These are phyloP conservation scores for Asparagopsis taxiformis DNA, from an alignment of 31 red algal species.

Conservation along the genomic window DNA sequence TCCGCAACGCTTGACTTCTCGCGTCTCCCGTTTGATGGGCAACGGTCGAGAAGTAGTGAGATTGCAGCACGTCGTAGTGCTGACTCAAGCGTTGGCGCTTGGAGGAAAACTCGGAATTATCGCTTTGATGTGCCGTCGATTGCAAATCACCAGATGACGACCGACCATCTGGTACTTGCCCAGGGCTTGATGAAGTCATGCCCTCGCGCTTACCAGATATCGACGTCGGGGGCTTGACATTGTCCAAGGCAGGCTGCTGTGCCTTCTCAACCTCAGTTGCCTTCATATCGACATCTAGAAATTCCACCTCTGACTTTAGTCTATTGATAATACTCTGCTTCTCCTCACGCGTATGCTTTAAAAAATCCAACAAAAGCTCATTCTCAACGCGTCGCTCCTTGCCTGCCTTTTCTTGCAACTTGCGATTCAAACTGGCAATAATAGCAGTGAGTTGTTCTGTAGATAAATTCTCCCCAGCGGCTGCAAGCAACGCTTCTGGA, in stretches of 20 bases:
- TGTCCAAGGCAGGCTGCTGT: slow-evolving; percentile 12
- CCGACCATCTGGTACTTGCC: too few relatives aligned
- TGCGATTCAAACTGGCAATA: slow-evolving; percentile 59
- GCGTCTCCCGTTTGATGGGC: slow-evolving; percentile 29
- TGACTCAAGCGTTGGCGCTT: slow-evolving; percentile 33
- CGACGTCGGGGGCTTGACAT: neutral
- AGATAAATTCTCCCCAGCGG: slow-evolving; percentile 35
- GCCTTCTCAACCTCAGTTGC: slow-evolving; percentile 36
- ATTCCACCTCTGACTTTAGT: slow-evolving; percentile 32
- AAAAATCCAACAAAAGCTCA: slow-evolving; percentile 61
- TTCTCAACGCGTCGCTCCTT: slow-evolving; percentile 31
- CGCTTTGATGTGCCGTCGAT: neutral
- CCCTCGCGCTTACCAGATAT: slow-evolving; percentile 2
- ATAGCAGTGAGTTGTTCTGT: slow-evolving; percentile 56
- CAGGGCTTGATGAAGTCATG: neutral
- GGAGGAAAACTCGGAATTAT: slow-evolving; percentile 1
- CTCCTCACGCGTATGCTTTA: slow-evolving; percentile 28
- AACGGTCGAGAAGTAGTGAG: slow-evolving; percentile 30
- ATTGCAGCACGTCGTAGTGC: slow-evolving; percentile 35
- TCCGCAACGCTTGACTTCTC: slow-evolving; percentile 9
- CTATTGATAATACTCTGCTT: slow-evolving; percentile 47
- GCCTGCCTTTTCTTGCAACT: slow-evolving; percentile 55
- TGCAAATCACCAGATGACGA: neutral
- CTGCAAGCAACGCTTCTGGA: slow-evolving; percentile 23
- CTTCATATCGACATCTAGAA: slow-evolving; percentile 43